Evolutionary conservation across 495 filamentous ascomycete species (phyloP).

Genomic region (Sphaerosporella brunnea): DNA sequence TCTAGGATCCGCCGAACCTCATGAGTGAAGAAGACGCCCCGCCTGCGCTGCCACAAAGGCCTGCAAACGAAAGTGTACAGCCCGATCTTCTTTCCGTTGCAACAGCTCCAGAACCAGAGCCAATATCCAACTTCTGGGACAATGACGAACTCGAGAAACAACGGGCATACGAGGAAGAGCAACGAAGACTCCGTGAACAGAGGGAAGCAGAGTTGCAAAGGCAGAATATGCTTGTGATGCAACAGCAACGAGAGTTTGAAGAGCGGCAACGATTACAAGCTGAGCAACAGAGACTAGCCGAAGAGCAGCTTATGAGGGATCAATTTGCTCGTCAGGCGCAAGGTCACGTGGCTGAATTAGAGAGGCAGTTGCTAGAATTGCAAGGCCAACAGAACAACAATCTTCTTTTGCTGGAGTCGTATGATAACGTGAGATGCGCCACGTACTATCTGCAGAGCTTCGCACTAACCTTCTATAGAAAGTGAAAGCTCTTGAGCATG

Average conservation of each 20-base stretch:
- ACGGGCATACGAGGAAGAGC: constrained; percentile 84
- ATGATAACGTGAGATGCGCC: constrained; percentile 37
- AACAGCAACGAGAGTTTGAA: constrained; percentile 81
- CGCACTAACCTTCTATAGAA: constrained; percentile 31
- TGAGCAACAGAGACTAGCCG: constrained; percentile 77
- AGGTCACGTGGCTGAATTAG: constrained; percentile 79
- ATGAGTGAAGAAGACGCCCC: constrained; percentile 66
- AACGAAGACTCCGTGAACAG: constrained; percentile 67
- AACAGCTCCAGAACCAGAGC: constrained; percentile 58
- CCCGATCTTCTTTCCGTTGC: constrained; percentile 46
- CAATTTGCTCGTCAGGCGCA: constrained; percentile 85
- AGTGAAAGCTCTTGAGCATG: constrained; percentile 79
- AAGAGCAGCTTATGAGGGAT: constrained; percentile 71
- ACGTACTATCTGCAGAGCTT: background rate
- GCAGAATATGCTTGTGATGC: constrained; percentile 43
- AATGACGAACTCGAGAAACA: constrained; percentile 78
- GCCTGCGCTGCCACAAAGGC: constrained; percentile 67
- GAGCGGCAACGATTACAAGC: constrained; percentile 77
- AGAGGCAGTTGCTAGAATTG: constrained; percentile 85
- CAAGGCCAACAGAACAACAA: constrained; percentile 92
- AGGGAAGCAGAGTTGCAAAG: constrained; percentile 51
- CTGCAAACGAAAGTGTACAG: constrained; percentile 48
- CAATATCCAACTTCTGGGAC: constrained; percentile 96
- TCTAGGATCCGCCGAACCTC: constrained; percentile 64
- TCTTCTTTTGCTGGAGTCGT: constrained; percentile 90